These are phyloP conservation scores for Backusella parvicylindrica DNA, from an alignment of 192 early-diverging fungal genomes.

Conservation along the genomic window DNA sequence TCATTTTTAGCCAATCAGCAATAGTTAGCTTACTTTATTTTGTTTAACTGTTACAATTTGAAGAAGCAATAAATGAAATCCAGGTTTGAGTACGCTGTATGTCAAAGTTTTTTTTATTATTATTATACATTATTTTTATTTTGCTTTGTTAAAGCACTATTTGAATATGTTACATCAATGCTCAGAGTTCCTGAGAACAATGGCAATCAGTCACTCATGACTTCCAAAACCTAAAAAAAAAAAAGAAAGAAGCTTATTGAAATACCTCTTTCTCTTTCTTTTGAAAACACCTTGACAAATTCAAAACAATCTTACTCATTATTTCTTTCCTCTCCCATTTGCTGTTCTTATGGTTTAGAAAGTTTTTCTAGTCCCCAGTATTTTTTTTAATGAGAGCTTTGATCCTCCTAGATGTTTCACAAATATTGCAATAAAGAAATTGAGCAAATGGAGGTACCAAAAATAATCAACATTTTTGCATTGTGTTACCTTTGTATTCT, in stretches of 20 bases:
- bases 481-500: neutral
- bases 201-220: neutral
- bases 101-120: neutral
- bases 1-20: neutral
- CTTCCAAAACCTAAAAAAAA: neutral
- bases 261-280: neutral
- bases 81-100: neutral
- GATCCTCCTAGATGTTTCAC: neutral
- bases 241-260: neutral
- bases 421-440: neutral
- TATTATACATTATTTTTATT: neutral
- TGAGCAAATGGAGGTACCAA: neutral
- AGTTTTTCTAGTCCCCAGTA: neutral
- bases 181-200: neutral
- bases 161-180: neutral
- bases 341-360: neutral
- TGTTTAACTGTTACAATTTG: too few relatives aligned
- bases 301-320: neutral
- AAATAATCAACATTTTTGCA: neutral
- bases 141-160: too few relatives aligned
- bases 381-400: neutral
- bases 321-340: neutral
- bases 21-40: neutral
- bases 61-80: neutral
- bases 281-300: neutral